These are phyloP conservation scores for Aspergillus cavernicola DNA, from an alignment of 495 filamentous ascomycete species.

Conservation along the genomic window DNA sequence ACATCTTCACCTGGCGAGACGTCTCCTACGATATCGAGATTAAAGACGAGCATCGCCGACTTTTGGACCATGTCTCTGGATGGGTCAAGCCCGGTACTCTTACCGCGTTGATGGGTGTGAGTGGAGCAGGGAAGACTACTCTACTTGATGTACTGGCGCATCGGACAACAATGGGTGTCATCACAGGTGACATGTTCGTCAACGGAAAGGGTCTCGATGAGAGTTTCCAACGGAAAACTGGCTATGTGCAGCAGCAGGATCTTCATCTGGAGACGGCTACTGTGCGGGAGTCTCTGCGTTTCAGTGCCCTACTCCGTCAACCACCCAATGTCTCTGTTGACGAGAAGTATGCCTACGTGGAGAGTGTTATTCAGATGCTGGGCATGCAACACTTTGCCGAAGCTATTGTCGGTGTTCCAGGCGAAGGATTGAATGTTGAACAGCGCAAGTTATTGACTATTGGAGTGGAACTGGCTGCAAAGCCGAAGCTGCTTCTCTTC, in stretches of 20 bases:
- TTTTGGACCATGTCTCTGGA: slow-evolving; percentile 61
- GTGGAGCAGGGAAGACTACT: slow-evolving; percentile 65
- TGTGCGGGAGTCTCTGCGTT: slow-evolving; percentile 77
- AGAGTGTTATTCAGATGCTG: slow-evolving; percentile 50
- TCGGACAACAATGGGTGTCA: slow-evolving; percentile 47
- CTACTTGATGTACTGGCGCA: slow-evolving; percentile 59
- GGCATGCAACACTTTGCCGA: slow-evolving; percentile 45
- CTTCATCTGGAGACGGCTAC: slow-evolving; percentile 78
- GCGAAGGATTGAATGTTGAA: slow-evolving; percentile 78
- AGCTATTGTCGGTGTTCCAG: slow-evolving; percentile 42
- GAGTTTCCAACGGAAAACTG: slow-evolving; percentile 86
- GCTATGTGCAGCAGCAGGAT: slow-evolving; percentile 93
- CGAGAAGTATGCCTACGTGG: slow-evolving; percentile 49
- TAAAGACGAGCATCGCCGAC: slow-evolving; percentile 51
- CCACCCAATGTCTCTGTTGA: slow-evolving; percentile 46
- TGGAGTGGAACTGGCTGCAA: slow-evolving; percentile 89
- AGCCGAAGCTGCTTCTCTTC: slow-evolving; percentile 83
- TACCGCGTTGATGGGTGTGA: slow-evolving; percentile 60
- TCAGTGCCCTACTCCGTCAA: slow-evolving; percentile 82
- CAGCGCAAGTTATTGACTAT: slow-evolving; percentile 90
- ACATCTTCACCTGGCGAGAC: slow-evolving; percentile 72
- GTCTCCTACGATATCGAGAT: slow-evolving; percentile 67
- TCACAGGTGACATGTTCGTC: slow-evolving; percentile 52
- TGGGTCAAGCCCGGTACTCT: slow-evolving; percentile 66
- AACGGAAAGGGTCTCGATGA: slow-evolving; percentile 56